Base-by-base conservation (phyloP, 441 rosid species). In the Brassica balearica region DNA sequence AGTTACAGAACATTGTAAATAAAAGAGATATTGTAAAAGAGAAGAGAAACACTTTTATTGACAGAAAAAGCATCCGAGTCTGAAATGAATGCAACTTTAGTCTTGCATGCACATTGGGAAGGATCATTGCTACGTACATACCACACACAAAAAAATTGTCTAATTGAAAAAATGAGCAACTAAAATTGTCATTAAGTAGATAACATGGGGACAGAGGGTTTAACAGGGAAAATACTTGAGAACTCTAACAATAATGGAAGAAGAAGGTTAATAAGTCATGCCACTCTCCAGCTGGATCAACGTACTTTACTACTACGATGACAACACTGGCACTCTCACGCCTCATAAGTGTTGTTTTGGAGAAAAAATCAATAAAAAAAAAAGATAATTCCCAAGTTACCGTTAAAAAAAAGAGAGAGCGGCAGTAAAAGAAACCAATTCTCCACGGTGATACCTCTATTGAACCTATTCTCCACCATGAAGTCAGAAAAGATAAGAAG, bases 281-380 rank as follows among this genome's bases (percentile, higher is more conserved):
- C 56, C 56, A 48, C 56, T n/a, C 56, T 48, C 56, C 17, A 48
- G 56, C 56, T 48, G 56, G 17, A 48, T 48, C 56, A 48, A 48
- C 17, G 56, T 48, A 48, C 56, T 48, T 5, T 48, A n/a, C 56
- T 48, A 43, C 51, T 43, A 43, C 14, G n/a, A 43, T 43, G 51
- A 11, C 51, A 43, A 43, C 51, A 43, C 51, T 43, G 51, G 4
- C 51, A 43, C 51, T 43, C 56, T 46, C 56, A n/a, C 48, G 48
- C 12, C 48, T 41, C 55, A 46, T 46, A 46, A 10, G 53, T 43
- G 53, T 10, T 3, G 53, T 43, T 43, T 43, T 43, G 53, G 14
- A 7, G 25, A 23, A 23, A 23, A 23, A 23, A 23, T 23, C 25
- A 23, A 23, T 23, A 29, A 38, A 11, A 38, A 38, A 38, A 38